Conservation (phyloP, 1,284 basidiomycete genomes). For the Sporisorium scitamineum region DNA sequence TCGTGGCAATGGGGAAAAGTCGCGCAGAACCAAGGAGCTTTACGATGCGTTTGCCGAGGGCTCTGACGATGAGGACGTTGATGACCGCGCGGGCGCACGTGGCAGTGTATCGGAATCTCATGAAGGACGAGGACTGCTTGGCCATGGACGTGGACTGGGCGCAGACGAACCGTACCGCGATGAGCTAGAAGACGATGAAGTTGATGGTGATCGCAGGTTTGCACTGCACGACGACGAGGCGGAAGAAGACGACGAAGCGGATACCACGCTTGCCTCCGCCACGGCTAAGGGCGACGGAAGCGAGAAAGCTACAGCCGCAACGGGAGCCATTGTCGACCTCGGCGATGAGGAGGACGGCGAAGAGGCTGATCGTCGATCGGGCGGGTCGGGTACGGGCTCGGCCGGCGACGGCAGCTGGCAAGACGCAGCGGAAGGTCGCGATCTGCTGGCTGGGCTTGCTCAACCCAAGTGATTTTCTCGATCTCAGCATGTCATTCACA, state of each 20-base stretch:
- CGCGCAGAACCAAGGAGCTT: slow-evolving; percentile 67
- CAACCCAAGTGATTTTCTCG: background rate
- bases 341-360: slow-evolving; percentile 28
- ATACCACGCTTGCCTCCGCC: slow-evolving; percentile 1
- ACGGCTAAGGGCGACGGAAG: background rate
- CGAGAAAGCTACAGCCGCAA: background rate
- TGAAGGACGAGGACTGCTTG: slow-evolving; percentile 23
- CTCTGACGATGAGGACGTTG: slow-evolving; percentile 67
- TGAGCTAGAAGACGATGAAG: slow-evolving; percentile 33
- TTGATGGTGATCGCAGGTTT: slow-evolving; percentile 30
- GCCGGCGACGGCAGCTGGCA: slow-evolving; percentile 43
- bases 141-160: background rate
- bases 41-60: slow-evolving; percentile 70
- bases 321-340: slow-evolving; percentile 22
- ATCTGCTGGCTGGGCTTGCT: slow-evolving; percentile 23
- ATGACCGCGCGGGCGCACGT: slow-evolving; percentile 14
- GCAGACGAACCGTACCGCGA: slow-evolving; percentile 40
- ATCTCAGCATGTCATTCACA: background rate
- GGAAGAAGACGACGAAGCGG: slow-evolving; percentile 29
- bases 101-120: too few species aligned
- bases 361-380: slow-evolving; percentile 3
- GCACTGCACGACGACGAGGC: slow-evolving; percentile 31
- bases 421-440: slow-evolving; percentile 42
- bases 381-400: slow-evolving; percentile 11
- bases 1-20: slow-evolving; percentile 30